Evolutionary conservation across 2,329 filamentous ascomycete species (phyloP).

Genomic region (Colletotrichum melonis): DNA sequence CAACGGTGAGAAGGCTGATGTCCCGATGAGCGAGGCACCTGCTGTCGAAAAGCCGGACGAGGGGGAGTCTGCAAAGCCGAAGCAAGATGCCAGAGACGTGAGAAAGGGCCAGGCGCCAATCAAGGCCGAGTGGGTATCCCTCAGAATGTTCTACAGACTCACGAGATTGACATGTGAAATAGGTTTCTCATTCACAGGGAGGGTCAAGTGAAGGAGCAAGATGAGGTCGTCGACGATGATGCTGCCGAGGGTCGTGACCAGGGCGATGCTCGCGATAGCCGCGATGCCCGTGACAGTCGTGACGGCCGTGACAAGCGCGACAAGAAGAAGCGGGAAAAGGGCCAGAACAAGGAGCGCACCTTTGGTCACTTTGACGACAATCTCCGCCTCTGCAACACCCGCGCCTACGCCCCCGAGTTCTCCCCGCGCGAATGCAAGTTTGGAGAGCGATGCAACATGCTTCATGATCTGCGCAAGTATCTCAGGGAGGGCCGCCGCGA

Average conservation of each 20-base stretch:
- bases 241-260: constrained; percentile 58
- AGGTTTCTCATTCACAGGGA: constrained; percentile 47
- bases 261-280: constrained; percentile 59
- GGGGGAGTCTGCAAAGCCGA: constrained; percentile 11
- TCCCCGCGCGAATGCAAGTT: constrained; percentile 82
- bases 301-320: constrained; percentile 54
- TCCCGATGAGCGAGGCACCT: constrained; percentile 26
- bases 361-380: constrained; percentile 86
- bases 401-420: constrained; percentile 80
- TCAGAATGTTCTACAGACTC: background rate
- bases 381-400: constrained; percentile 81
- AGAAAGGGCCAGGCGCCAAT: constrained; percentile 46
- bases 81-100: constrained; percentile 36
- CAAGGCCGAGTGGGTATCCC: constrained; percentile 49
- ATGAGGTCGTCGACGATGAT: constrained; percentile 56
- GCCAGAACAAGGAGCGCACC: constrained; percentile 83
- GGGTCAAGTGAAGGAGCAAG: constrained; percentile 67
- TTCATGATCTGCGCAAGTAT: constrained; percentile 89
- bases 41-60: background rate
- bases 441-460: constrained; percentile 82
- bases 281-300: constrained; percentile 58
- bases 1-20: constrained; percentile 13
- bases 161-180: constrained; percentile 1
- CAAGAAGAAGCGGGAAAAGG: constrained; percentile 59
- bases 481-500: constrained; percentile 83